phyloP scores from a whole-genome alignment of 2,329 filamentous ascomycete species.

The Achaetomium macrosporum region DNA sequence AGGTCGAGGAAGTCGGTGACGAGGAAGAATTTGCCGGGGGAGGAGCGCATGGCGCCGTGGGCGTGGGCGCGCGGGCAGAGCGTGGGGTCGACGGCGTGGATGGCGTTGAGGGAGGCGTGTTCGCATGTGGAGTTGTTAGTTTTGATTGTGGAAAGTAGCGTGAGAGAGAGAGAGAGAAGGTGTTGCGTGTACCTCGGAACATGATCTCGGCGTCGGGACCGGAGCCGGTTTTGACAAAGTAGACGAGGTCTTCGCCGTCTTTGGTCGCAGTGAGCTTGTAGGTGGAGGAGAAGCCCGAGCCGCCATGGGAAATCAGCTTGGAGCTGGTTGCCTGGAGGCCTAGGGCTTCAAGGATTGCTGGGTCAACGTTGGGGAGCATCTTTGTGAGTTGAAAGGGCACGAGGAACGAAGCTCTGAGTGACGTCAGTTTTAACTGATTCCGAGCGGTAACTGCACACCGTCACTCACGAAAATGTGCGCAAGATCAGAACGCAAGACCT shows the following conservation, averaged over 20 bases:
- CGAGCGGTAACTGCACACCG: too few species aligned
- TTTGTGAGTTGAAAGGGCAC: neutral
- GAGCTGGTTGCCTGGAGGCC: constrained; percentile 49
- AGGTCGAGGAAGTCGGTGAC: constrained; percentile 79
- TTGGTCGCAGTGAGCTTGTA: constrained; percentile 34
- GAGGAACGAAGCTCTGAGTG: too few species aligned
- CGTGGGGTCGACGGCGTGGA: constrained; percentile 63
- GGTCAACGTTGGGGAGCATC: constrained; percentile 50
- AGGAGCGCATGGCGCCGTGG: constrained; percentile 55
- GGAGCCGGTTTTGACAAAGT: constrained; percentile 66
- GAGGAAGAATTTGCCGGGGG: constrained; percentile 49
- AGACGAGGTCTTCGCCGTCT: constrained; percentile 32
- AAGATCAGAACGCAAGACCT: too few species aligned
- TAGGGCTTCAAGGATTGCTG: constrained; percentile 57
- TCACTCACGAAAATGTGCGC: too few species aligned
- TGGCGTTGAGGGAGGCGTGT: constrained; percentile 75
- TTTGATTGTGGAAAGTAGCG: neutral
- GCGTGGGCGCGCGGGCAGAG: constrained; percentile 73
- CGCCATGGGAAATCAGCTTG: constrained; percentile 54
- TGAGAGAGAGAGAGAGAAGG: neutral
- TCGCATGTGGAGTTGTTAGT: constrained; percentile 51
- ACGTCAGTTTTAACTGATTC: too few species aligned
- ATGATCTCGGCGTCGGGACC: constrained; percentile 57
- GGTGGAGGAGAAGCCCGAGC: constrained; percentile 63
- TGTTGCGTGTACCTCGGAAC: constrained; percentile 47